Evolutionary conservation across 2,329 filamentous ascomycete species (phyloP), one percentile per base, ranked within the genome.

Genomic region (Aureobasidium sp.): DNA sequence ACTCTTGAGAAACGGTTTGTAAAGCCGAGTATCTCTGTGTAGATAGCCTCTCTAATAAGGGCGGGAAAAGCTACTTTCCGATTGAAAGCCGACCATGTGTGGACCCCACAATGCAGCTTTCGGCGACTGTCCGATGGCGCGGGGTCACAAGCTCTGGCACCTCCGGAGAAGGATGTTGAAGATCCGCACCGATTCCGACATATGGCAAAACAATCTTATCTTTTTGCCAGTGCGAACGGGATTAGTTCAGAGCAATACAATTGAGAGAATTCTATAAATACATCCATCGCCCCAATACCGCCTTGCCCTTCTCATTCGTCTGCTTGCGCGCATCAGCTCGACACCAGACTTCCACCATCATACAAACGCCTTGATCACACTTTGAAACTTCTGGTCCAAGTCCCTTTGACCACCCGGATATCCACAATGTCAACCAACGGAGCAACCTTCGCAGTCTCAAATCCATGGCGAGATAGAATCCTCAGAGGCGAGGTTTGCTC

Each of bases 391-490:
- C 17, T n/a, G 29, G 8, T n/a, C 27, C 12, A 2, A 17, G 7
- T 2, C 44, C 3, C 12, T 5, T 2, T 6, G 25, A 1, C 4
- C 12, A 17, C 22, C 14, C 44, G 17, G 29, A 2, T 20, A 39
- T 39, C 34, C 34, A 39, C 1, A 20, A 39, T 52, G 31, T 27
- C 11, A 34, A 52, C 52, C 36, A 56, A 56, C 5, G 52, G 37
- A 44, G 27, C 52, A 29, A 22, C 15, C 31, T 56, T 56, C 25
- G 34, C 37, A 11, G 37, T 56, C 37, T 56, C 52, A 14, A 56
- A 56, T 34, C 52, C 52, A 14, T 56, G 52, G 52, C 25, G 52
- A 44, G 52, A 56, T 12, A 27, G 52, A 6, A 56, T 56, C 17
- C 36, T 56, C 7, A 27, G 25, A 34, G 52, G 52, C 36, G 52